phyloP scores from a whole-genome alignment of 345 rosid genomes.

The Trapa incisa region DNA sequence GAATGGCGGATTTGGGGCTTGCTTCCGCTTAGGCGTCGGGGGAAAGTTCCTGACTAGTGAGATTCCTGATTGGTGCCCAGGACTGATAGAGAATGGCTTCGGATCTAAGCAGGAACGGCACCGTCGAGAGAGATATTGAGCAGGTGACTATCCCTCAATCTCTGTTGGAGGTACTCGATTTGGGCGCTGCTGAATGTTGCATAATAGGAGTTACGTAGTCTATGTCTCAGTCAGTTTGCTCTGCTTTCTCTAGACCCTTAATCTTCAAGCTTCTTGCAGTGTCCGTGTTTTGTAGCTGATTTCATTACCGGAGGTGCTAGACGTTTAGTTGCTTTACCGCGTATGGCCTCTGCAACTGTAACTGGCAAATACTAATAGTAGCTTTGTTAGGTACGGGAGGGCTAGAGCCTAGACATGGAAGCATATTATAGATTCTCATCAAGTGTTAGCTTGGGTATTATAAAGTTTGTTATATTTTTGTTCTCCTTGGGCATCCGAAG shows the following conservation, averaged over 20 bases:
- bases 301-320: too few species aligned
- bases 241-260: background rate
- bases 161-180: too few species aligned
- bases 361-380: background rate
- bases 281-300: background rate
- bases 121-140: constrained; percentile 83
- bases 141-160: constrained; percentile 40
- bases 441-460: too few species aligned
- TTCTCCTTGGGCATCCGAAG: background rate
- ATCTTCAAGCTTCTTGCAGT: background rate
- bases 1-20: constrained; percentile 1
- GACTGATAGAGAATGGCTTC: constrained; percentile 60
- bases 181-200: background rate
- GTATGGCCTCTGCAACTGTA: background rate
- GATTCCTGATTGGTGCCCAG: constrained; percentile 27
- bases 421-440: too few species aligned
- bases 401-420: background rate
- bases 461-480: background rate
- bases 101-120: constrained; percentile 78
- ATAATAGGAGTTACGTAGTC: too few species aligned
- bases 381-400: background rate
- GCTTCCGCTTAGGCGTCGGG: background rate
- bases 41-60: constrained; percentile 4
- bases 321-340: too few species aligned
- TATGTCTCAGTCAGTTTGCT: background rate